Evolutionary conservation across 192 early-diverging fungal genomes (phyloP).

Genomic region (Umbelopsis vinacea): DNA sequence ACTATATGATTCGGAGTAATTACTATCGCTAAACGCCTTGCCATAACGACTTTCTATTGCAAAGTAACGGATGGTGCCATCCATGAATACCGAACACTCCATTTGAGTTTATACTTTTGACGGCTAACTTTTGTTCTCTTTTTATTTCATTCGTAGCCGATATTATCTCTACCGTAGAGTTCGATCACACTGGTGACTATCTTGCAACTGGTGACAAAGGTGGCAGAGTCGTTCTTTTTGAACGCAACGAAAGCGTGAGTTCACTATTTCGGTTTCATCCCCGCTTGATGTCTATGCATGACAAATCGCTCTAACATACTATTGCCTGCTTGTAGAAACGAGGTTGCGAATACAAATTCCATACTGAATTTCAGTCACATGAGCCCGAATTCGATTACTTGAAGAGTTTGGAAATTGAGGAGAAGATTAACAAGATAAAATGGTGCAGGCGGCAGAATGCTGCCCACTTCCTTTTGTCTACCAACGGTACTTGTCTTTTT

Average conservation of each 20-base stretch:
- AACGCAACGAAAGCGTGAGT: conserved; percentile 95
- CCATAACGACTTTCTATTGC: conserved; percentile 3
- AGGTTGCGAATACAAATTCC: conserved; percentile 99
- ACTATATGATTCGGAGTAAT: background rate
- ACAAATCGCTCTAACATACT: background rate
- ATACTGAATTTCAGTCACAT: conserved; percentile 99
- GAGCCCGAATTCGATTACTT: conserved; percentile 99
- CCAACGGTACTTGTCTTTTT: conserved; percentile 71
- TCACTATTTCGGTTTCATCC: too few species aligned
- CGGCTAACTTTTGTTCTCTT: background rate
- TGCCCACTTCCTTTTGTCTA: conserved; percentile 95
- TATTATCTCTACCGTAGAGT: conserved; percentile 98
- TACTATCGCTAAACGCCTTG: background rate
- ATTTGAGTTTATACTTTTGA: background rate
- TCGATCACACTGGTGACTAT: conserved; percentile 96
- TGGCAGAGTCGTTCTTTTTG: conserved; percentile 97
- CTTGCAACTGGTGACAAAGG: conserved; percentile 98
- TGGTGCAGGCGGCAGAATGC: conserved; percentile 98
- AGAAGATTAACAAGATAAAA: conserved; percentile 99
- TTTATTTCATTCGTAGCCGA: conserved; percentile 68
- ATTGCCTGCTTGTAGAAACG: conserved; percentile 76
- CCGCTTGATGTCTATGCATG: background rate
- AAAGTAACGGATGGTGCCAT: background rate
- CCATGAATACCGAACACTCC: background rate
- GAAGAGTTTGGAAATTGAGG: conserved; percentile 99